Conservation (phyloP, 148 eudicot genomes). For the Selenicereus undatus region DNA sequence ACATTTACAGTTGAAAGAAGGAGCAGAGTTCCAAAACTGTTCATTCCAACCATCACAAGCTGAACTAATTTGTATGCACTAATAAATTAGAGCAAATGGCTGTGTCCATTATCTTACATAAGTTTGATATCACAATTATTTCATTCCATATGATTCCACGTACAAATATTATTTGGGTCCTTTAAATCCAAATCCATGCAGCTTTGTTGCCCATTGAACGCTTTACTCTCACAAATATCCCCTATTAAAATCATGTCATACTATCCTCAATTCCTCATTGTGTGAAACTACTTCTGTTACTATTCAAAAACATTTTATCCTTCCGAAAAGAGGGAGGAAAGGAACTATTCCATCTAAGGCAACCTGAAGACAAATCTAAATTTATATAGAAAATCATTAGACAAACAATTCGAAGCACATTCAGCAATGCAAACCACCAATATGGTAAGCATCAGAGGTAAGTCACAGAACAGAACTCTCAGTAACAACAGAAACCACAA, state of each 20-base stretch:
- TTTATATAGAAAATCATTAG: conserved; percentile 6
- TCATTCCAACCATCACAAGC: conserved; percentile 7
- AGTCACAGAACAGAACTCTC: background rate
- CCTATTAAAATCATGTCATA: background rate
- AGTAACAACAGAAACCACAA: background rate
- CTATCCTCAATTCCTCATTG: background rate
- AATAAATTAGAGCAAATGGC: background rate
- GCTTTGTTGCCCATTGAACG: background rate
- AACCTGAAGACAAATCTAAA: background rate
- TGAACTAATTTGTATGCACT: background rate
- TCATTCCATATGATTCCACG: conserved; percentile 7
- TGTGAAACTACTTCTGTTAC: background rate
- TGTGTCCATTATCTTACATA: background rate
- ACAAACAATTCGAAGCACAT: background rate
- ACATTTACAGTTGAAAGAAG: background rate
- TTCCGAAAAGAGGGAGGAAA: background rate
- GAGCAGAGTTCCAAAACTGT: background rate
- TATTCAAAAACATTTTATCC: background rate
- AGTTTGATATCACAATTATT: background rate
- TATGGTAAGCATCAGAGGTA: background rate
- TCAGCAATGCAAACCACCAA: background rate
- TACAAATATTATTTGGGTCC: conserved; percentile 3
- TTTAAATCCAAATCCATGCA: conserved; percentile 5
- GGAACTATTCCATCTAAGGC: background rate
- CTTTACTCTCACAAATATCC: background rate